Conservation (phyloP, 2,329 filamentous ascomycete species). For the Xylariaceae sp. region DNA sequence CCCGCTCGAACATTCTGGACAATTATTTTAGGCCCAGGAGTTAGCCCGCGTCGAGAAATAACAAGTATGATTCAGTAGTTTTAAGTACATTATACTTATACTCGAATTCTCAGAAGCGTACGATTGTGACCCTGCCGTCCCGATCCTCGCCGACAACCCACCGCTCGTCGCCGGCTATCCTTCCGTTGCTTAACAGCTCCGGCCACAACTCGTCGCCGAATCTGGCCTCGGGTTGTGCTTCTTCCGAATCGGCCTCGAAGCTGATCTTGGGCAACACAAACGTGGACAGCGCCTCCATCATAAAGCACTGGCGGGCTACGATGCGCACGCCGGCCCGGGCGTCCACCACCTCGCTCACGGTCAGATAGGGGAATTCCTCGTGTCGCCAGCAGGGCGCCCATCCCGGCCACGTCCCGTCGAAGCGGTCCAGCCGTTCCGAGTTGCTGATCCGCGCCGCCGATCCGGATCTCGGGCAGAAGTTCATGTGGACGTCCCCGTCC, state of each 20-base stretch:
- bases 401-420: conserved; percentile 30
- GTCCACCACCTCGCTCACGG: conserved; percentile 50
- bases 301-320: conserved; percentile 50
- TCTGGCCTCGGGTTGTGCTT: conserved; percentile 42
- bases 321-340: conserved; percentile 47
- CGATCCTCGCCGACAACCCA: conserved; percentile 64
- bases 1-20: too few relatives aligned
- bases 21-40: too few relatives aligned
- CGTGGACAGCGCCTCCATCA: conserved; percentile 49
- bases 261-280: conserved; percentile 45
- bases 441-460: conserved; percentile 23
- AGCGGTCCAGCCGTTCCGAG: not conserved
- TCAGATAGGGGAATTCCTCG: conserved; percentile 55
- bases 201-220: conserved; percentile 49
- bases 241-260: conserved; percentile 32
- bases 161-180: conserved; percentile 61
- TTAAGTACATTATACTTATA: too few relatives aligned
- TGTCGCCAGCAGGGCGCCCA: conserved; percentile 57
- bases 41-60: too few relatives aligned
- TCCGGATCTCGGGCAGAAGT: conserved; percentile 49
- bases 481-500: conserved; percentile 45
- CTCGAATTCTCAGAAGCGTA: conserved; percentile 46
- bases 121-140: conserved; percentile 53
- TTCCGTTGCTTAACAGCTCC: conserved; percentile 54
- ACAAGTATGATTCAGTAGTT: too few relatives aligned